Evolutionary conservation across 257 asterid species (phyloP), one percentile per base, ranked within the genome.

Genomic region (Ilex asprella): DNA sequence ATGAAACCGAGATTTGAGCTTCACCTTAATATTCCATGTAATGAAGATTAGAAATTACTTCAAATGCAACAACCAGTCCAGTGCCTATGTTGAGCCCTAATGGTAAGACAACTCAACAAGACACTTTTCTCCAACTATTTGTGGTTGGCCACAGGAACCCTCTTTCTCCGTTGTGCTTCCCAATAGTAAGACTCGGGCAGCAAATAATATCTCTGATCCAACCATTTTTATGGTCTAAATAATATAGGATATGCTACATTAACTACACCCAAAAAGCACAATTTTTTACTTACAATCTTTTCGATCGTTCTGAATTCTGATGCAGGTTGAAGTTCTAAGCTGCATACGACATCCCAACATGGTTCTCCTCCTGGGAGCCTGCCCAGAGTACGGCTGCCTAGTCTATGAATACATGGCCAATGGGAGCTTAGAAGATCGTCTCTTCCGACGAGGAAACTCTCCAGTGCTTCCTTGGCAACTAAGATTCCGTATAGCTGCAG

Each of bases 361-460:
- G 98, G 98, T 92, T 53, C 95, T 92, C 64, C 95, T 88, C 60
- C 89, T 91, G 2, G 98, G 98, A 63, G 98, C 98, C 31, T 91
- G 98, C 74, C 96, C 95, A 5, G 96, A 88, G 60, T 84, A 84
- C 10, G 98, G 98, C n/a, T 91, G 95, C 74, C 86, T 88, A 15
- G 95, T 91, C 35, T 91, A 91, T 31, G 98, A 91, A 69, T 80
- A 84, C 86, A 86, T 88, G 95, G 86, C 88, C 43, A 88, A 91
- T 31, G 96, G 98, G 55, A 88, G 95, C 86, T 72, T 91, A 68
- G 98, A 92, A 1, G 99, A 92, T 63, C 64, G 94, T 60, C 81
- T 92, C 58, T 84, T 86, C 67, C 65, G 78, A 21, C 74, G 76
- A 63, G 96, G 85, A 32, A 83, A 82, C 73, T 60, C 84, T 11